Evolutionary conservation across 2,329 filamentous ascomycete genomes (phyloP).

Genomic region (Colletotrichum cereale): DNA sequence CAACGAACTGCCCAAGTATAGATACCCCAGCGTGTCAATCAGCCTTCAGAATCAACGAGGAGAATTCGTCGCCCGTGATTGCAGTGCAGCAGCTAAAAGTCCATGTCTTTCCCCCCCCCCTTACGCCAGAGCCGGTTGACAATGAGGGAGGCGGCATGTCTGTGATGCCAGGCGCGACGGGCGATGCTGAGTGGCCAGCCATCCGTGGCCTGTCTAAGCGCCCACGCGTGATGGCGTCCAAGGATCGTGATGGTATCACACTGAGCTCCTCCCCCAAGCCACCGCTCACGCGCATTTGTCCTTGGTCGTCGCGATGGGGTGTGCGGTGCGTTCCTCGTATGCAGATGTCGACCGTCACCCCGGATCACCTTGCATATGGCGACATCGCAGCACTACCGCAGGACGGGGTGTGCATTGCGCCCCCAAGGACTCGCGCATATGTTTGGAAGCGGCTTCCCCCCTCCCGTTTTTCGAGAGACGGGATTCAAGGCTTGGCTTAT

Average conservation of each 20-base stretch:
- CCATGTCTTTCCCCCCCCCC: no score
- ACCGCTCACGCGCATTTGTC: conserved; percentile 6
- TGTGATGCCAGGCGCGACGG: conserved; percentile 4
- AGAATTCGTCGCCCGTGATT: background rate
- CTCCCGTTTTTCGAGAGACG: no score
- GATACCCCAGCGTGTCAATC: background rate
- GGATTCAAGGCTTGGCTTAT: background rate
- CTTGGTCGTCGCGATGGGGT: background rate
- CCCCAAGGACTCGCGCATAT: background rate
- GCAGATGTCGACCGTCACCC: background rate
- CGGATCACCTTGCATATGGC: conserved; percentile 16
- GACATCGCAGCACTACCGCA: conserved; percentile 4
- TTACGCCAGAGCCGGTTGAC: background rate
- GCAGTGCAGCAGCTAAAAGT: background rate
- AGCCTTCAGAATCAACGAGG: background rate
- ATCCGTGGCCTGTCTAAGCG: conserved; percentile 28
- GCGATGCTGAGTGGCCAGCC: conserved; percentile 9
- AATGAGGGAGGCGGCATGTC: conserved; percentile 4
- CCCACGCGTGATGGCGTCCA: conserved; percentile 27
- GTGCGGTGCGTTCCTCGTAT: conserved; percentile 3
- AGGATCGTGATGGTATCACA: conserved; percentile 23
- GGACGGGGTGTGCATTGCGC: conserved; percentile 10
- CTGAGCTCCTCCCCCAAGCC: conserved; percentile 25
- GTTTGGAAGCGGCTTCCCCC: background rate
- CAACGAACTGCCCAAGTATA: background rate